Conservation (phyloP, 108 stramenopile species). For the Pseudonitzschia pungens region DNA sequence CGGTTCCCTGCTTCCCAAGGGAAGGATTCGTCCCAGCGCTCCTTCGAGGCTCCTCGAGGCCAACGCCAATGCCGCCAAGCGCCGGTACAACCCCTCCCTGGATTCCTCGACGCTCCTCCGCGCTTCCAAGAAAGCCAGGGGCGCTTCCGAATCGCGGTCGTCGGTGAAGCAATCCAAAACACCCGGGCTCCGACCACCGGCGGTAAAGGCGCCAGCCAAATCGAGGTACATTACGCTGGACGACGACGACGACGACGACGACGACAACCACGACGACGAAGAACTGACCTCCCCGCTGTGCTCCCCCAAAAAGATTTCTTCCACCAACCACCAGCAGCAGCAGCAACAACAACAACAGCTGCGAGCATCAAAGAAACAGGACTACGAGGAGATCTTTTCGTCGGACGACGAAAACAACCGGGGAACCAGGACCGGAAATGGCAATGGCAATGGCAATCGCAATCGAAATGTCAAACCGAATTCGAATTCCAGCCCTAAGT, state of each 20-base stretch:
- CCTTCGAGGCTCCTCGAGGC: slow-evolving; percentile 12
- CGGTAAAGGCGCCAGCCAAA: slow-evolving; percentile 1
- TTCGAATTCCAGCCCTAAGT: too few species aligned
- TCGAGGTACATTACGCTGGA: not conserved
- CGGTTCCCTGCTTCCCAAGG: slow-evolving; percentile 6
- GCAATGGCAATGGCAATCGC: too few species aligned
- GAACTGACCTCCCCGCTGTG: not conserved
- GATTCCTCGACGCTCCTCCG: not conserved
- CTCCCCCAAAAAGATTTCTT: not conserved
- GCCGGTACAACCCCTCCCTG: slow-evolving; percentile 1
- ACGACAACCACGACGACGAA: too few species aligned
- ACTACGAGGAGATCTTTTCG: slow-evolving; percentile 6
- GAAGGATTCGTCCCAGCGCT: slow-evolving; percentile 11
- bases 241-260: not conserved
- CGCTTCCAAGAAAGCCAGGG: slow-evolving; percentile 11
- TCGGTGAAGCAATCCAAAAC: too few species aligned
- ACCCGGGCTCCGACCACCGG: too few species aligned
- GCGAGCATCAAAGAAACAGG: not conserved
- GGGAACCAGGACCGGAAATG: not conserved
- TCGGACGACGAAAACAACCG: slow-evolving; percentile 1
- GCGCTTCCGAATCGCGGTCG: not conserved
- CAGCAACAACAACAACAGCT: too few species aligned
- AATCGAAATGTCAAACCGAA: too few species aligned
- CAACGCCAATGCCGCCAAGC: slow-evolving; percentile 9
- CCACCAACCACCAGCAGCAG: not conserved